A percentile compares a stretch with the other conserved stretches of the same genome.
These are phyloP conservation scores for Penicillium fuscoglaucum DNA, from an alignment of 2,329 filamentous ascomycete species.

Conservation along the genomic window DNA sequence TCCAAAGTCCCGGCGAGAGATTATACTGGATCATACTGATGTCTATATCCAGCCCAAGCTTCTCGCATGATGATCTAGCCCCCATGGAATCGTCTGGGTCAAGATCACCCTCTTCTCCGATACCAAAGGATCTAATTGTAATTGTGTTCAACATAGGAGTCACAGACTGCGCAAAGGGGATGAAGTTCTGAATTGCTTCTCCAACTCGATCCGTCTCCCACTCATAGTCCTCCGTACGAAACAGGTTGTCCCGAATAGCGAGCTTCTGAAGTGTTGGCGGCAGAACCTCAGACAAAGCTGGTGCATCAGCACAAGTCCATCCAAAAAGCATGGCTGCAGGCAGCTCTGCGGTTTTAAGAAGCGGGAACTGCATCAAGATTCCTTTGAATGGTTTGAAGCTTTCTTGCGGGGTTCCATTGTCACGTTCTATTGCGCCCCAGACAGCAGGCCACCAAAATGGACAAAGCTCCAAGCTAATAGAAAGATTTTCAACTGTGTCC, in stretches of 20 bases:
- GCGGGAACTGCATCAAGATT: not conserved
- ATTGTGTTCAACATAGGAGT: not conserved
- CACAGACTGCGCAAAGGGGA: not conserved
- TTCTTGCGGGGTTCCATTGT: not conserved
- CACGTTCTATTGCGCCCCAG: not conserved
- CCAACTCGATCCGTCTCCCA: not conserved
- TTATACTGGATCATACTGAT: not conserved
- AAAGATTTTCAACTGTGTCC: not conserved
- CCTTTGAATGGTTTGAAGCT: not conserved
- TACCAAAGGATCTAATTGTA: not conserved
- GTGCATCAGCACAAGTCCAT: not conserved
- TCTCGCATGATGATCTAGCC: not conserved
- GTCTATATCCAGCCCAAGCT: not conserved
- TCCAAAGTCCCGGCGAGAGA: not conserved
- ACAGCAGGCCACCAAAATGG: not conserved
- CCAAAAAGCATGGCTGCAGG: not conserved
- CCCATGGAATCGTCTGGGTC: not conserved
- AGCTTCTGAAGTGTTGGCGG: not conserved
- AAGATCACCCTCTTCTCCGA: not conserved
- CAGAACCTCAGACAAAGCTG: not conserved
- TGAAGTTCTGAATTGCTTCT: not conserved
- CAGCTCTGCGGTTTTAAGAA: not conserved
- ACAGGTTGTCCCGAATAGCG: not conserved
- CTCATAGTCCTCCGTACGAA: not conserved
- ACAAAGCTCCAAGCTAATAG: not conserved